These are phyloP conservation scores for Farysia itapuensis DNA, from an alignment of 1,284 basidiomycete species.

Conservation along the genomic window DNA sequence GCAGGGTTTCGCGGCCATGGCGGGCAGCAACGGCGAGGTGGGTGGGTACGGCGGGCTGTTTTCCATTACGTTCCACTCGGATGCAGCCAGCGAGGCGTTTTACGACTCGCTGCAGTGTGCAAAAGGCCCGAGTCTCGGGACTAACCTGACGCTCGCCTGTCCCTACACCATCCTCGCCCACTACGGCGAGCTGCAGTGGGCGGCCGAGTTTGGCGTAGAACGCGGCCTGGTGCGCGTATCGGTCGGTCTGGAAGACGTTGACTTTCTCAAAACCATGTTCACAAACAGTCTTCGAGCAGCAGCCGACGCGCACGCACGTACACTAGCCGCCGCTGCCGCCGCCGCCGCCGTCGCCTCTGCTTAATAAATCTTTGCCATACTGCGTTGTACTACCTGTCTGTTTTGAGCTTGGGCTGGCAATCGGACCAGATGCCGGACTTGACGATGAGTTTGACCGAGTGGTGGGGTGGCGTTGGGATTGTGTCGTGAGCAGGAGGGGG, in stretches of 20 bases:
- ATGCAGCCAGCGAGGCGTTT: slow-evolving; percentile 74
- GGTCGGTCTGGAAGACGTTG: slow-evolving; percentile 83
- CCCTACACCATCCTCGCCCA: slow-evolving; percentile 94
- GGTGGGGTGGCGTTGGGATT: neutral
- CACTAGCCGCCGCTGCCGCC: slow-evolving; percentile 18
- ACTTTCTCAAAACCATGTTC: slow-evolving; percentile 69
- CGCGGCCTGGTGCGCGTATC: slow-evolving; percentile 80
- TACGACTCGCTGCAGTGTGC: slow-evolving; percentile 80
- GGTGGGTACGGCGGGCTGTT: slow-evolving; percentile 87
- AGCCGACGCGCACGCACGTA: too few relatives aligned
- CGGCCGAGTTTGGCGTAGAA: slow-evolving; percentile 81
- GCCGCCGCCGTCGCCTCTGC: neutral
- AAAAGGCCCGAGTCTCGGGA: slow-evolving; percentile 92
- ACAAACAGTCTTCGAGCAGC: slow-evolving; percentile 71
- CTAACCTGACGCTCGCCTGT: slow-evolving; percentile 90
- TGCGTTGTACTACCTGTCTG: too few relatives aligned
- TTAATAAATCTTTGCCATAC: too few relatives aligned
- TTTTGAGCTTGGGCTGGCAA: slow-evolving; percentile 38
- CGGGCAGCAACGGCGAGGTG: neutral
- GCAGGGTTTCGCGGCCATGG: slow-evolving; percentile 32
- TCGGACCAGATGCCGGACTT: slow-evolving; percentile 40
- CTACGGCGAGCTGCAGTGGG: slow-evolving; percentile 89
- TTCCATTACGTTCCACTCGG: slow-evolving; percentile 79
- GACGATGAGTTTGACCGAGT: slow-evolving; percentile 25
- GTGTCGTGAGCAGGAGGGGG: neutral